Evolutionary conservation across 208 protist genomes (phyloP), one percentile per base, ranked within the genome.

Genomic region (Leishmania arabica): DNA sequence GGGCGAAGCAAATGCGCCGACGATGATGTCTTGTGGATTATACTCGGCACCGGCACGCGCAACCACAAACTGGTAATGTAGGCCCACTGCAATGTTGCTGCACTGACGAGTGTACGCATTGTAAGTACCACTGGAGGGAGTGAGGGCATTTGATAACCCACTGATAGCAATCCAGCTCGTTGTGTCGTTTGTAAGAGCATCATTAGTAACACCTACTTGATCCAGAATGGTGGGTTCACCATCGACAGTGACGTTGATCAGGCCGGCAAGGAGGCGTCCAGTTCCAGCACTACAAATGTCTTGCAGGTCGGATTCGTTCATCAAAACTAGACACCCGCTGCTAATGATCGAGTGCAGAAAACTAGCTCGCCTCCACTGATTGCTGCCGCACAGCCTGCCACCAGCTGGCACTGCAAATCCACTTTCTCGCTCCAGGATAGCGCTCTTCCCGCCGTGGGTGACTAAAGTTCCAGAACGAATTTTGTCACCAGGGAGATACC

Each of bases 1-100:
- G 9, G 87, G 88, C 9, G 86, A 81, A 9, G 82, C 92, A 87
- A 95, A 95, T 13, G 89, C 92, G 24, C 81, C 92, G 3, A 93
- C 86, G 83, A 97, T 90, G 54, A 95, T 80, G 70, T 95, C 88
- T 76, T 97, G 94, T 2, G 92, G 88, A 79, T 97, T 97, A 76
- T 86, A 91, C 69, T 90, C 83, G 15, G 88, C 85, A 68, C 92
- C 94, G 27, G 91, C 91, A 56, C 88, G 88, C 27, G 92, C 89
- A 40, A 95, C 53, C 34, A 94, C 88, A 86, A 97, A 92, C 42
- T 89, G 88, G 73, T 90, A 97, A 31, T 91, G 76, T 17, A 97
- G 45, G 37, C 92, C 94, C 11, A 92, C 79, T 54, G 88, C 78
- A 54, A 96, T 86, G 66, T 89, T 90, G 45, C 75, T 77, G 69